Conservation (phyloP, 345 rosid genomes). For the Alliaria petiolata region DNA sequence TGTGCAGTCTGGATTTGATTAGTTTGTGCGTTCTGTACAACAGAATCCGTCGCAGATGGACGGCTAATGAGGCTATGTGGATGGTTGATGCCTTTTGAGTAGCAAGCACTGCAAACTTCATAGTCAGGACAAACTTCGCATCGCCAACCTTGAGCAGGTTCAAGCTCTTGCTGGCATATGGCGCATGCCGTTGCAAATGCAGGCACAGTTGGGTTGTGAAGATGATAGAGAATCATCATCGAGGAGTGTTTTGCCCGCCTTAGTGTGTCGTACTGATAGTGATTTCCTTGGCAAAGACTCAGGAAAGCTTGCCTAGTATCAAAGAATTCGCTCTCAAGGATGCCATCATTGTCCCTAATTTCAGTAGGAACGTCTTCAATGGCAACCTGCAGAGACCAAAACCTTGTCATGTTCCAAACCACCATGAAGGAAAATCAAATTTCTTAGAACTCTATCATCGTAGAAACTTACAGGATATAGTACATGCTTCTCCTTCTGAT, state of each 20-base stretch:
- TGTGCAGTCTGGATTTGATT: constrained; percentile 71
- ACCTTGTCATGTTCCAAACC: constrained; percentile 22
- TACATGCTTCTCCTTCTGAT: constrained; percentile 73
- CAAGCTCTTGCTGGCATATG: constrained; percentile 82
- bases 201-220: constrained; percentile 97
- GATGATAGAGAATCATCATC: constrained; percentile 99
- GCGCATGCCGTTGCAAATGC: constrained; percentile 88
- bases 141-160: constrained; percentile 97
- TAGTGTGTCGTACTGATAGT: constrained; percentile 93
- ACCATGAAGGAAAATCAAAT: constrained; percentile 1
- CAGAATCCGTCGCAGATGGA: constrained; percentile 77
- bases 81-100: constrained; percentile 85
- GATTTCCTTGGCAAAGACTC: constrained; percentile 99
- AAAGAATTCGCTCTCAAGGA: constrained; percentile 98
- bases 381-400: constrained; percentile 50
- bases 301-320: constrained; percentile 98
- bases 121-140: constrained; percentile 94
- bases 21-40: constrained; percentile 90
- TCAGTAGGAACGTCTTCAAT: constrained; percentile 65
- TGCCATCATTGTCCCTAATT: constrained; percentile 82
- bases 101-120: constrained; percentile 85
- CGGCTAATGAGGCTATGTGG: constrained; percentile 85
- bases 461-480: constrained; percentile 65
- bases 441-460: neutral
- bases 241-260: constrained; percentile 98